Conservation (phyloP, 208 protist genomes). For the Tritrichomonas foetus region DNA sequence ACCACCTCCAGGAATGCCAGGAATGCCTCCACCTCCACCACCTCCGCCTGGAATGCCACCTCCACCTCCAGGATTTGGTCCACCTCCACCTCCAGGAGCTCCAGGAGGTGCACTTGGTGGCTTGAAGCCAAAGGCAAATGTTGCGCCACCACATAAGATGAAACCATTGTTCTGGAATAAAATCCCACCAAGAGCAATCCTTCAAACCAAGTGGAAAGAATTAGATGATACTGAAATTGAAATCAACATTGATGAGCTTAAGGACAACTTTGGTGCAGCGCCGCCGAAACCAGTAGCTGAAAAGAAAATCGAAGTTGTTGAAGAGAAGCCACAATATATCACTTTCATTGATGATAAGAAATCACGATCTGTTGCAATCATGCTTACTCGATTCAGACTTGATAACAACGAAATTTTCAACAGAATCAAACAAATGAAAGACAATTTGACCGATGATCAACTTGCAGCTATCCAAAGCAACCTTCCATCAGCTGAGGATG, state of each 20-base stretch:
- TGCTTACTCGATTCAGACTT: neutral
- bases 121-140: neutral
- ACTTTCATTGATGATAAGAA: neutral
- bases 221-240: neutral
- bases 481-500: neutral
- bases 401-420: neutral
- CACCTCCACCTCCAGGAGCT: neutral
- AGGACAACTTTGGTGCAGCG: neutral
- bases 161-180: slow-evolving; percentile 2
- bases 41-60: neutral
- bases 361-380: neutral
- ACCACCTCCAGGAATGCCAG: neutral
- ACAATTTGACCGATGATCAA: slow-evolving; percentile 36
- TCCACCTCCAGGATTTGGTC: neutral
- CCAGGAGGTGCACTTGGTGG: neutral
- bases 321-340: neutral
- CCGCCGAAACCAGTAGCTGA: neutral
- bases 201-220: neutral
- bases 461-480: neutral
- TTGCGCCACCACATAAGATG: neutral
- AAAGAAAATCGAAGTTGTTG: neutral
- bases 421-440: neutral
- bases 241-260: neutral
- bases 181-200: neutral
- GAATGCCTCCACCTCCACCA: neutral